phyloP scores from a whole-genome alignment of 768 basidiomycete genomes.

The Lentinula boryana region DNA sequence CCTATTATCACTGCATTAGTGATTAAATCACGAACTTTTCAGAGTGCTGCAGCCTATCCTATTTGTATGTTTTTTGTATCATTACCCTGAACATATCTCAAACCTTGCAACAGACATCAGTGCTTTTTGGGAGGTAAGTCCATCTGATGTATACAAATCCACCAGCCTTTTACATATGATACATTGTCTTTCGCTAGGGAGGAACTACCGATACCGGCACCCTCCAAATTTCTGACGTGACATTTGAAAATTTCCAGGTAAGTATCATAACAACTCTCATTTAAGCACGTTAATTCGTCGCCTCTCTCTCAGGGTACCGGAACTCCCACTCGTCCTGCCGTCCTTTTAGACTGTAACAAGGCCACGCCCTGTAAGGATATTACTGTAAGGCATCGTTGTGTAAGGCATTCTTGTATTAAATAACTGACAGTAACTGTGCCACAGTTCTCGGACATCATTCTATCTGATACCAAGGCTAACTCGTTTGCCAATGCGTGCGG shows the following conservation, averaged over 20 bases:
- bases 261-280: neutral
- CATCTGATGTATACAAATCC: neutral
- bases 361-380: slow-evolving; percentile 15
- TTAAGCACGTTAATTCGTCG: neutral
- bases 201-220: slow-evolving; percentile 10
- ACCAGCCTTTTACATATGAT: neutral
- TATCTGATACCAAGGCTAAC: slow-evolving; percentile 11
- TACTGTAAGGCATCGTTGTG: slow-evolving; percentile 1
- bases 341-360: slow-evolving; percentile 16
- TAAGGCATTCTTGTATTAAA: no score
- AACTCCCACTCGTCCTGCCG: slow-evolving; percentile 15
- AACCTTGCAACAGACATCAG: slow-evolving; percentile 8
- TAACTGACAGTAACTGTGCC: neutral
- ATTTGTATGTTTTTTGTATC: slow-evolving; percentile 1
- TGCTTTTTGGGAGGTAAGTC: slow-evolving; percentile 9
- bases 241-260: slow-evolving; percentile 11
- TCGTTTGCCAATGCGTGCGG: slow-evolving; percentile 17
- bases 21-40: neutral
- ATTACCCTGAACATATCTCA: no score
- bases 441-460: slow-evolving; percentile 10
- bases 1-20: neutral
- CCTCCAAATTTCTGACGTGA: slow-evolving; percentile 10
- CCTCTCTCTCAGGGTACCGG: slow-evolving; percentile 13
- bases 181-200: neutral
- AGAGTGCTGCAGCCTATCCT: slow-evolving; percentile 5